These are phyloP conservation scores for Elsinoe perseae DNA, from an alignment of 2,329 filamentous ascomycete species.

Conservation along the genomic window DNA sequence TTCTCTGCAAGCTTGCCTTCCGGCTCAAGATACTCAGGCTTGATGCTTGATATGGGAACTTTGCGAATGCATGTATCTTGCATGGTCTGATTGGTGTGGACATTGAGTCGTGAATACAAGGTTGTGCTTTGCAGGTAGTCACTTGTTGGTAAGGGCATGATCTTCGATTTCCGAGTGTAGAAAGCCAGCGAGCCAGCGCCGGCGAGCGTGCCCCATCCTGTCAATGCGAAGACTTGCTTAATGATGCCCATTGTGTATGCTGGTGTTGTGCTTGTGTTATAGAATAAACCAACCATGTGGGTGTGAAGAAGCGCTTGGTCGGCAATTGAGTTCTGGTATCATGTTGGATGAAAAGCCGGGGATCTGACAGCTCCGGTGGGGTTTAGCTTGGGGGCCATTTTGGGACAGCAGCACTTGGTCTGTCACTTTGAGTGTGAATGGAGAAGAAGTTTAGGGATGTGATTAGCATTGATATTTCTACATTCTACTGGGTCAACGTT, in stretches of 20 bases:
- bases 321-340: not conserved
- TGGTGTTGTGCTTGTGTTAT: not conserved
- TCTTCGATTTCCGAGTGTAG: slow-evolving; percentile 47
- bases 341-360: not conserved
- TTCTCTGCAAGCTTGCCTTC: slow-evolving; percentile 54
- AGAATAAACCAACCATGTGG: not conserved
- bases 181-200: slow-evolving; percentile 46
- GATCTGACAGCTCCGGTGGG: not conserved
- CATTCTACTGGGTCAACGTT: not conserved
- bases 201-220: slow-evolving; percentile 33
- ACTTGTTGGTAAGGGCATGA: slow-evolving; percentile 51
- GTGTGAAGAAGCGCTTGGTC: not conserved
- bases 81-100: slow-evolving; percentile 52
- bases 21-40: slow-evolving; percentile 56
- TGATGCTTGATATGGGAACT: slow-evolving; percentile 56
- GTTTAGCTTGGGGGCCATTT: not conserved
- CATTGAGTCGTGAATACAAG: slow-evolving; percentile 54
- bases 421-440: too few relatives aligned
- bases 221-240: slow-evolving; percentile 25
- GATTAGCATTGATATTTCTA: not conserved
- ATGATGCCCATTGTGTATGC: slow-evolving; percentile 27
- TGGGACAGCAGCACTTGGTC: too few relatives aligned
- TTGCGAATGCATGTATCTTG: slow-evolving; percentile 58
- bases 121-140: slow-evolving; percentile 56
- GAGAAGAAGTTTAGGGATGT: not conserved